These are phyloP conservation scores for Oehlia diaphana DNA, from an alignment of 192 early-diverging fungal genomes.

Conservation along the genomic window DNA sequence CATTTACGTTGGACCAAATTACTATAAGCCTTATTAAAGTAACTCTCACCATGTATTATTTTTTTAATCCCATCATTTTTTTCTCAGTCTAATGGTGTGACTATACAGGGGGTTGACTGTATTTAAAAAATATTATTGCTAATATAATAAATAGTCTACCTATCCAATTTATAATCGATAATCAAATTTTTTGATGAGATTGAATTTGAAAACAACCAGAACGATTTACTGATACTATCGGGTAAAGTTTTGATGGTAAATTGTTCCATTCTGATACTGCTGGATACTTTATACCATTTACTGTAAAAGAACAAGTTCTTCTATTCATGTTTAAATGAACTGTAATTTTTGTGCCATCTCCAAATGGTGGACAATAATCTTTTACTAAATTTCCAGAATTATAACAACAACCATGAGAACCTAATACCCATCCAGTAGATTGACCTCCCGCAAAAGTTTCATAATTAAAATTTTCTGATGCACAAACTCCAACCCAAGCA, in stretches of 20 bases:
- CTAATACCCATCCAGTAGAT: not conserved
- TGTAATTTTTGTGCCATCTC: not conserved
- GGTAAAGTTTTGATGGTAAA: constrained; percentile 26
- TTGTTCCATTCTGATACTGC: not conserved
- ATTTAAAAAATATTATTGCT: no score
- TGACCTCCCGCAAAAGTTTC: not conserved
- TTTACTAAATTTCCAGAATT: not conserved
- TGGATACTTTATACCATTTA: constrained; percentile 13
- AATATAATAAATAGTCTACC: no score
- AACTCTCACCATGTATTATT: no score
- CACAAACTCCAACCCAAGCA: constrained; percentile 8
- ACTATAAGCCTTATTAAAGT: no score
- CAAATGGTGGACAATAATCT: constrained; percentile 16
- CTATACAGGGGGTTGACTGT: no score
- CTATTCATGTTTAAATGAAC: constrained; percentile 27
- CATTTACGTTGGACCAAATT: no score
- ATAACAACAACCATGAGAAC: not conserved
- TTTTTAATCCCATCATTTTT: no score
- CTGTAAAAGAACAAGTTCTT: constrained; percentile 12
- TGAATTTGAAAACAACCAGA: not conserved
- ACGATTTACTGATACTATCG: constrained; percentile 1
- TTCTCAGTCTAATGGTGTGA: no score
- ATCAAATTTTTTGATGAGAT: not conserved
- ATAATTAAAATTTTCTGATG: not conserved
- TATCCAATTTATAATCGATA: no score